Percentiles rank a stretch among this genome's conserved stretches.
These are phyloP conservation scores for Bipolaris cookei DNA, from an alignment of 2,329 filamentous ascomycete genomes.

Conservation along the genomic window DNA sequence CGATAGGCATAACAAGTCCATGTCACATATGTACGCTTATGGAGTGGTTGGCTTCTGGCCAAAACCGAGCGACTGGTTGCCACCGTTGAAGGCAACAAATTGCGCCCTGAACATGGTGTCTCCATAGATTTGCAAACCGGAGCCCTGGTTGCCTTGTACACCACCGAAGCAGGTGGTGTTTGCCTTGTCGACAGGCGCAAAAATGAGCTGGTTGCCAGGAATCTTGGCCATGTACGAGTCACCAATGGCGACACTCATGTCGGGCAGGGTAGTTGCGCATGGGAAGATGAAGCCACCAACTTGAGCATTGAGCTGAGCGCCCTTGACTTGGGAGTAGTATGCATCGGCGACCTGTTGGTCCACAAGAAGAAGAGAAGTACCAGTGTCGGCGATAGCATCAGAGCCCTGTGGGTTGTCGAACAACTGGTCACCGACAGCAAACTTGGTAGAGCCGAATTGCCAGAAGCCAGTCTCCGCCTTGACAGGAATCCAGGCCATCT, in stretches of 20 bases:
- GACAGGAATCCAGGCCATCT: constrained; percentile 67
- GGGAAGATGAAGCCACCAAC: constrained; percentile 55
- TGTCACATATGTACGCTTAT: not conserved
- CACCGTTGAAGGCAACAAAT: constrained; percentile 65
- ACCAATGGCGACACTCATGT: constrained; percentile 62
- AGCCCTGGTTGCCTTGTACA: constrained; percentile 64
- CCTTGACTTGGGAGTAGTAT: constrained; percentile 53
- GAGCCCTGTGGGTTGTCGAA: constrained; percentile 59
- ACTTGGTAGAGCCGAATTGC: constrained; percentile 66
- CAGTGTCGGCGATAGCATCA: constrained; percentile 59
- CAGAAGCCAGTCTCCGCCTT: constrained; percentile 71
- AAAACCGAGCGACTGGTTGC: constrained; percentile 60
- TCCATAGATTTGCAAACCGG: constrained; percentile 66
- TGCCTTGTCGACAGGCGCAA: constrained; percentile 46
- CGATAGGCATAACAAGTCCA: not conserved
- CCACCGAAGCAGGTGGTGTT: constrained; percentile 70
- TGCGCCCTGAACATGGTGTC: constrained; percentile 66
- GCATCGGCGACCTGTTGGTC: constrained; percentile 58
- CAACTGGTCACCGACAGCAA: constrained; percentile 62
- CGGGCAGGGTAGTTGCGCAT: constrained; percentile 51
- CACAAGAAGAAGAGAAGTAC: constrained; percentile 69
- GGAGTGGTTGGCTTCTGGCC: constrained; percentile 46
- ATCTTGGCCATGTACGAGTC: constrained; percentile 63
- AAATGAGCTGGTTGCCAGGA: constrained; percentile 55
- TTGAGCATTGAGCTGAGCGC: constrained; percentile 44